phyloP scores from a whole-genome alignment of 441 rosid species.

The Sinapis alba region DNA sequence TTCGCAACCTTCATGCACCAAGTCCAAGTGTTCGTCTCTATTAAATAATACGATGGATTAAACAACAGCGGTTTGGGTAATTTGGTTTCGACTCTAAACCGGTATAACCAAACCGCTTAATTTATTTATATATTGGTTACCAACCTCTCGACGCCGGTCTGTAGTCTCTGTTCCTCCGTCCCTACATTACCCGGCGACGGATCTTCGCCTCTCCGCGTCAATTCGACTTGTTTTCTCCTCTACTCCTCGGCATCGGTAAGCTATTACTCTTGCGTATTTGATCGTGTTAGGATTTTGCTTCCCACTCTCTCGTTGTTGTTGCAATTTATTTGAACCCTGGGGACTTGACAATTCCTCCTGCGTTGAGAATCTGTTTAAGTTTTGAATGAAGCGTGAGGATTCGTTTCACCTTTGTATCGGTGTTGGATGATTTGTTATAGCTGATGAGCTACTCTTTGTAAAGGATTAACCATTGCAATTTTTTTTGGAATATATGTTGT shows the following conservation, averaged over 20 bases:
- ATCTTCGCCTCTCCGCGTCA: not conserved
- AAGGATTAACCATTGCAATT: not conserved
- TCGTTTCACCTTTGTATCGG: not conserved
- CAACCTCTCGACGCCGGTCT: not conserved
- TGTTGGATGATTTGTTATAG: not conserved
- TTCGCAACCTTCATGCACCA: too few species aligned
- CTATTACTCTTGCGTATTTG: constrained; percentile 12
- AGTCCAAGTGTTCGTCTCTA: too few species aligned
- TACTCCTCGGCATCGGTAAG: not conserved
- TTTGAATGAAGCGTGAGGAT: not conserved
- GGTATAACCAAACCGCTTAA: constrained; percentile 6
- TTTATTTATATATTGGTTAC: not conserved
- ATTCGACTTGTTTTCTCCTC: not conserved
- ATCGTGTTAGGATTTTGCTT: constrained; percentile 11
- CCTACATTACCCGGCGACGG: not conserved
- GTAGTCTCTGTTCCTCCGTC: not conserved
- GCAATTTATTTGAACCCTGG: too few species aligned
- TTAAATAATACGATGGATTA: not conserved
- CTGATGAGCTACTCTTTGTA: not conserved
- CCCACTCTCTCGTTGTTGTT: not conserved
- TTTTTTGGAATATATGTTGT: not conserved
- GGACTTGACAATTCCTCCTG: too few species aligned
- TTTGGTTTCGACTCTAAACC: not conserved
- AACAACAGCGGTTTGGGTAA: not conserved
- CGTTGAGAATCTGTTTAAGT: too few species aligned